Evolutionary conservation across 116 monocot species (phyloP), one percentile per base, ranked within the genome.

Genomic region (Phalaenopsis hybrid): DNA sequence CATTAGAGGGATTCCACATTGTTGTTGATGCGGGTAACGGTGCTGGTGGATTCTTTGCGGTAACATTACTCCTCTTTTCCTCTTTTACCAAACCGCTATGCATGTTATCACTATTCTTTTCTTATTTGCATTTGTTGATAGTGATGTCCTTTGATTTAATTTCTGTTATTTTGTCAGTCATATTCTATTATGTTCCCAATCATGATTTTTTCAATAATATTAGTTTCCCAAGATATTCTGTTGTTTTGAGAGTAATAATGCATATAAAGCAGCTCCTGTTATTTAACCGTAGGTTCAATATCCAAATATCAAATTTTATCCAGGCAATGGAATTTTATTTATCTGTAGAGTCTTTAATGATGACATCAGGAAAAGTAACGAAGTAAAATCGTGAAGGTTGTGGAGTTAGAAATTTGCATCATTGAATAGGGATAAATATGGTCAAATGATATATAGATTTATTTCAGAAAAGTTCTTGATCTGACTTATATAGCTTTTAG

Each of bases 1-100:
- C 98, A 44, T 84, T 98, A 87, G 90, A 98, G 67, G 95, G 98
- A 78, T 89, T 98, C 76, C 98, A 90, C 52, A 98, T 98, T 74
- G 79, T 98, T 80, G 95, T 98, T 79, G 98, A 98, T 92, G 98
- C 98, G 67, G 98, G 98, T 70, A 98, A 98, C 88, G 98, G 98
- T 82, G 93, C 98, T 45, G 95, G 95, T 51, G 98, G 98, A 57
- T 98, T 98, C 87, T 98, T 98, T 88, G 86, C 85, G 86, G 98
- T 98, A 93, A 90, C 43, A 46, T 46, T 79, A 74, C 5, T 10
- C 20, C 41, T 44, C 33, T n/a, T 69, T n/a, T 69, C 6, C 44
- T 74, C 37, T 74, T 28, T 74, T 74, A 18, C 3, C 18, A 5
- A 31, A 5, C 25, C 31, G 18, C 4, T 44, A 44, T 74, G 44